Evolutionary conservation across 176 grass and related monocot genomes (phyloP), one percentile per base, ranked within the genome.

Genomic region (Carex littledalei): DNA sequence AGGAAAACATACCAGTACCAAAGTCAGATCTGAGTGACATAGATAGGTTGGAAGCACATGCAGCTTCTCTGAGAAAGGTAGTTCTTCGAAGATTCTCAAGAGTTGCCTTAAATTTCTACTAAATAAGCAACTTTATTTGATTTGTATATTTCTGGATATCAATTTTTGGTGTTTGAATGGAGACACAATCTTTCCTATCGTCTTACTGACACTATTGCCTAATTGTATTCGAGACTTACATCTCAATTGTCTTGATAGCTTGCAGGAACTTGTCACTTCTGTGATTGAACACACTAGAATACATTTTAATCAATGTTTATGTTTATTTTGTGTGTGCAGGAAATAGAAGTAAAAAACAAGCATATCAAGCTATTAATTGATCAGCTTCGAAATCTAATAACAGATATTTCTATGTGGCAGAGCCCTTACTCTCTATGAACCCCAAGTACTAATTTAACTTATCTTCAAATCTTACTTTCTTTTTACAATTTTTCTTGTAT

Each of bases 321-420:
- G 15, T 82, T 84, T 88, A 85, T 86, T 45, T 87, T 88, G 74
- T 74, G 86, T 56, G 59, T 90, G 86, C 90, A 99, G 96, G 93
- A 99, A 86, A 93, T 94, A 81, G 91, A 94, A 92, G 89, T 39
- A 13, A 99, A 95, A 87, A 99, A 95, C 79, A 91, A 91, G 72
- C 85, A 88, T 18, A 53, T 95, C 35, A 99, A 95, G 81, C 71
- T 92, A 61, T 86, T 99, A 31, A 95, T 99, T 1, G 84, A 95
- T 87, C 93, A 99, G 82, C 88, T 95, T 26, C 82, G 87, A 60
- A 74, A 90, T 84, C 85, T 99, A 85, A 99, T 99, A 81, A 74
- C 85, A 5, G 93, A 99, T 78, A 87, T 95, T 81, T 91, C 93
- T 78, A 99, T 95, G 91, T 99, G 93, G 96, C 90, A 99, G 84